These are phyloP conservation scores for Citrullus amarus DNA, from an alignment of 306 rosid genomes.

Conservation along the genomic window DNA sequence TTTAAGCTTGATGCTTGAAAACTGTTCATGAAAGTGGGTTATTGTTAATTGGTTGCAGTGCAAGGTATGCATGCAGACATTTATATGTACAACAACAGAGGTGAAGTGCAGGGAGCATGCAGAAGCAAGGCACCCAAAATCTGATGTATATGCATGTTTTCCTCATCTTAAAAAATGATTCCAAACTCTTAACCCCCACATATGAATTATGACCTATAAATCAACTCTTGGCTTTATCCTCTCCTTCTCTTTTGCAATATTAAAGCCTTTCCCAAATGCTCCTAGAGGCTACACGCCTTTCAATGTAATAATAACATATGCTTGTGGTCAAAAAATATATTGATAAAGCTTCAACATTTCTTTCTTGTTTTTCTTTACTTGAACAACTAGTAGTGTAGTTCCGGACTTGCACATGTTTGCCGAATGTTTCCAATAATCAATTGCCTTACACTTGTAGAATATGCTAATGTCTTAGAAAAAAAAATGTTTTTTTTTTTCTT, in stretches of 20 bases:
- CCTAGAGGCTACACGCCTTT: background rate
- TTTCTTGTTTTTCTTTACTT: no score
- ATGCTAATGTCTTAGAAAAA: no score
- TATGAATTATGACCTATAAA: background rate
- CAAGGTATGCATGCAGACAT: conserved; percentile 62
- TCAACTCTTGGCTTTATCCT: background rate
- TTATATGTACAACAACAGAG: conserved; percentile 49
- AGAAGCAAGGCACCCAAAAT: conserved; percentile 55
- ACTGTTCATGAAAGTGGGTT: background rate
- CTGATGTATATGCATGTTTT: conserved; percentile 35
- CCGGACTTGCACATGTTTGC: no score
- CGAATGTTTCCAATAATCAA: no score
- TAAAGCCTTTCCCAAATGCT: background rate
- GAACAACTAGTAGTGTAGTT: no score
- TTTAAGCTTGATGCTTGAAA: background rate
- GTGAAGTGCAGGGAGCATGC: conserved; percentile 62
- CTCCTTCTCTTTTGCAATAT: background rate
- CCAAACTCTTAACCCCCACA: background rate
- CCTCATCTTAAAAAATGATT: conserved; percentile 41
- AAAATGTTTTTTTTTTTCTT: no score
- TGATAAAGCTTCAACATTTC: background rate
- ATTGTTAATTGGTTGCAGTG: conserved; percentile 30
- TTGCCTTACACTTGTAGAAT: no score
- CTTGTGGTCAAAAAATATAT: background rate
- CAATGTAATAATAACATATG: background rate